Evolutionary conservation across 192 early-diverging fungal species (phyloP).

Genomic region (Podila clonocystis): DNA sequence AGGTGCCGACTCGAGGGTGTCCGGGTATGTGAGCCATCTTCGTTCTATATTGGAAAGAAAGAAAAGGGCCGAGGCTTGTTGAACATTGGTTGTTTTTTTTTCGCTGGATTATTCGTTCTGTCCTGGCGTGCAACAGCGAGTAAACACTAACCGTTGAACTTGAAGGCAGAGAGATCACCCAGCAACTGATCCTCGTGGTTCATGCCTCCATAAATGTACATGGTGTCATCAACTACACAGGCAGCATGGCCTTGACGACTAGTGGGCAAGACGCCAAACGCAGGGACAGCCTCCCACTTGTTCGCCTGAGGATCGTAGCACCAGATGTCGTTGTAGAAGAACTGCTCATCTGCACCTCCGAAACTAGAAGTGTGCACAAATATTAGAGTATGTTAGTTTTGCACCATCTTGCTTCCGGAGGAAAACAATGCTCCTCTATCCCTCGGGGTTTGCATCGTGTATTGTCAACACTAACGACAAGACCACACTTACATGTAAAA

Average conservation of each 20-base stretch:
- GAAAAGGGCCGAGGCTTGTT: not conserved
- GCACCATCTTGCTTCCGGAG: no score
- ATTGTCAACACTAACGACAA: not conserved
- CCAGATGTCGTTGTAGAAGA: constrained; percentile 69
- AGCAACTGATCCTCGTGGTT: constrained; percentile 53
- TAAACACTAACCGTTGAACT: constrained; percentile 52
- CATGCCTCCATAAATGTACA: constrained; percentile 67
- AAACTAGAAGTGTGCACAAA: constrained; percentile 48
- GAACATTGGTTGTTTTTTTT: no score
- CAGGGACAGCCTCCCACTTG: constrained; percentile 55
- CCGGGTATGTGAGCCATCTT: constrained; percentile 67
- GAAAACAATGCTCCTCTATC: no score
- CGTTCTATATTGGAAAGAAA: constrained; percentile 32
- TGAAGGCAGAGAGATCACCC: constrained; percentile 63
- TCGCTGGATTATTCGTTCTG: no score
- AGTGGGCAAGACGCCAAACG: constrained; percentile 59
- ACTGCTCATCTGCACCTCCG: constrained; percentile 60
- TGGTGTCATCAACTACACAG: constrained; percentile 58
- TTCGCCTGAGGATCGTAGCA: constrained; percentile 56
- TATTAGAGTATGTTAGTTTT: not conserved
- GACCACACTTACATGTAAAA: constrained; percentile 44
- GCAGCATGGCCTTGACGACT: constrained; percentile 54
- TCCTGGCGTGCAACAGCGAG: not conserved
- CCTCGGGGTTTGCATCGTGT: no score
- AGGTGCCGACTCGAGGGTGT: constrained; percentile 60